These are phyloP conservation scores for Camellia sinensis DNA, from an alignment of 148 eudicot species.

Conservation along the genomic window DNA sequence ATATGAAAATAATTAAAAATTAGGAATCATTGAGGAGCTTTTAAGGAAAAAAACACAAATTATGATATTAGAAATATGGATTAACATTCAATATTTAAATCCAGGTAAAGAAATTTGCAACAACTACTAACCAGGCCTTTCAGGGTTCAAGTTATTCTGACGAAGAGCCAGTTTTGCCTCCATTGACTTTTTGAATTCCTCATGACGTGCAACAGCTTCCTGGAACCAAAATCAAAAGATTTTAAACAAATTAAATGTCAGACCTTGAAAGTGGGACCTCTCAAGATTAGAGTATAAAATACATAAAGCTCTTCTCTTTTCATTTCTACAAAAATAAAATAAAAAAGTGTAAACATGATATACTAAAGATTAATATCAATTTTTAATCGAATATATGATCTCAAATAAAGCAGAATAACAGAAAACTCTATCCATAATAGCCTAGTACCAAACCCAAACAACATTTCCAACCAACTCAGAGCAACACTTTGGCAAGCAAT, in stretches of 20 bases:
- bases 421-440: not conserved
- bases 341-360: too few species aligned
- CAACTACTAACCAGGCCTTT: constrained; percentile 64
- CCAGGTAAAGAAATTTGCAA: not conserved
- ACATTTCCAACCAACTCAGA: not conserved
- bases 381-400: not conserved
- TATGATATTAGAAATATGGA: not conserved
- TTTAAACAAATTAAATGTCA: not conserved
- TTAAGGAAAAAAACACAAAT: not conserved
- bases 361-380: not conserved
- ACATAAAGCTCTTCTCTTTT: not conserved
- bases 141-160: constrained; percentile 78
- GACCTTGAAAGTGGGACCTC: not conserved
- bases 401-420: not conserved
- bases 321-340: not conserved
- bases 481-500: not conserved
- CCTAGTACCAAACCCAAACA: not conserved
- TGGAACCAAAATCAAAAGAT: constrained; percentile 28
- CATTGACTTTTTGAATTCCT: constrained; percentile 79
- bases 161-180: constrained; percentile 80
- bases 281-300: not conserved
- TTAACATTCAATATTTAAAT: not conserved
- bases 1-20: too few species aligned
- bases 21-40: not conserved
- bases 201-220: constrained; percentile 80